A percentile compares a stretch with the other conserved stretches of the same genome.
phyloP scores from a whole-genome alignment of 2,329 filamentous ascomycete genomes.

The Xylariaceae sp. region DNA sequence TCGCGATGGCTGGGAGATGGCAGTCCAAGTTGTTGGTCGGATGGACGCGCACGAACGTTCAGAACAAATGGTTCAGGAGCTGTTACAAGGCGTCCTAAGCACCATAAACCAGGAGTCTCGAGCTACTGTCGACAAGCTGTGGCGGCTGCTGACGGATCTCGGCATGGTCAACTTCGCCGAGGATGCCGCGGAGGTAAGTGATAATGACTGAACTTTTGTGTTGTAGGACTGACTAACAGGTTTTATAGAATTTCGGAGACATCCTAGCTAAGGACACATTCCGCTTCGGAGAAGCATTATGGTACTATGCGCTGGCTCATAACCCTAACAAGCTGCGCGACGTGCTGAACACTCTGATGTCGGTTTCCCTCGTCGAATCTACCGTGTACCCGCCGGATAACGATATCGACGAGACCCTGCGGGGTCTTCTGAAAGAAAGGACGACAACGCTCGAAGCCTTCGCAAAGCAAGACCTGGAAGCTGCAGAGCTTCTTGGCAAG shows the following conservation, averaged over 20 bases:
- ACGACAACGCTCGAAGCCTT: conserved; percentile 66
- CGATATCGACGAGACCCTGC: conserved; percentile 69
- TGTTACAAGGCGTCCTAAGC: conserved; percentile 63
- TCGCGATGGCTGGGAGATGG: conserved; percentile 82
- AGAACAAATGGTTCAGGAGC: conserved; percentile 65
- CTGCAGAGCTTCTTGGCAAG: conserved; percentile 75
- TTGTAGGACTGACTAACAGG: conserved; percentile 25
- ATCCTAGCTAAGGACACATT: conserved; percentile 65
- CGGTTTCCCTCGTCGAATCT: conserved; percentile 81
- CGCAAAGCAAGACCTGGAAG: conserved; percentile 70
- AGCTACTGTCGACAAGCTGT: conserved; percentile 73
- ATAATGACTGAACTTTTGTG: neutral
- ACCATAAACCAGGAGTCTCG: conserved; percentile 60
- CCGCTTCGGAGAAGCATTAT: conserved; percentile 77
- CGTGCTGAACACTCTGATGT: conserved; percentile 80
- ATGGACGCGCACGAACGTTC: conserved; percentile 69
- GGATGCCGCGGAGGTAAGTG: conserved; percentile 72
- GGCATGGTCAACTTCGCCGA: conserved; percentile 75
- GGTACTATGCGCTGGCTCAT: conserved; percentile 87
- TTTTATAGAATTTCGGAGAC: conserved; percentile 72
- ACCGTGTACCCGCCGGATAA: conserved; percentile 66
- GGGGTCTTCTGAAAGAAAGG: conserved; percentile 64
- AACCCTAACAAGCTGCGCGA: conserved; percentile 72
- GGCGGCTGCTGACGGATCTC: conserved; percentile 69
- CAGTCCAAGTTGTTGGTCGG: conserved; percentile 74